Evolutionary conservation across 352 stramenopile genomes (phyloP).

Genomic region (Peronospora farinosa): DNA sequence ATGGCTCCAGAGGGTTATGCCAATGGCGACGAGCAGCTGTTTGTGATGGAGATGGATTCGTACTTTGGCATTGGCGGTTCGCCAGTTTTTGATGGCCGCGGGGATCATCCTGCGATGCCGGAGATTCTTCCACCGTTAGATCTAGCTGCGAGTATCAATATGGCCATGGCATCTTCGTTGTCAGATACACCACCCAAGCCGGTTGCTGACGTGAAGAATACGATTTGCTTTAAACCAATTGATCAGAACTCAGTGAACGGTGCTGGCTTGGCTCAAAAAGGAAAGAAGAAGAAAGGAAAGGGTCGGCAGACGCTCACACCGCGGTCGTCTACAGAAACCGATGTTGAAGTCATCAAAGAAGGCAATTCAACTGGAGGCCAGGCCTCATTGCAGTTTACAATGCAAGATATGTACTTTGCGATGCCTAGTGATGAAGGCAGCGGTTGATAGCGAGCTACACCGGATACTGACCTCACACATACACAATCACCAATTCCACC

Average conservation of each 20-base stretch:
- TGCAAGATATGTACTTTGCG: conserved; percentile 80
- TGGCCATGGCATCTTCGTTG: conserved; percentile 69
- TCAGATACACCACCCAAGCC: conserved; percentile 30
- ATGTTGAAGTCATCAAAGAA: conserved; percentile 24
- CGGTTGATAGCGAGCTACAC: conserved; percentile 9
- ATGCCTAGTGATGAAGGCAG: conserved; percentile 36
- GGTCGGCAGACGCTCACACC: conserved; percentile 18
- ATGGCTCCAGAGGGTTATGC: conserved; percentile 25
- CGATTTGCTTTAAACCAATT: conserved; percentile 26
- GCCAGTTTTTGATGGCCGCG: conserved; percentile 55
- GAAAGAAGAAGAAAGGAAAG: conserved; percentile 40
- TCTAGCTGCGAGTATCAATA: conserved; percentile 61
- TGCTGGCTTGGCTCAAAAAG: conserved; percentile 23
- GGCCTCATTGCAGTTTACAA: conserved; percentile 57
- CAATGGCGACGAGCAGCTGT: conserved; percentile 63
- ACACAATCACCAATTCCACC: conserved; percentile 8
- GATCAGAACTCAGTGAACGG: conserved; percentile 17
- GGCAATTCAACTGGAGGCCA: conserved; percentile 19
- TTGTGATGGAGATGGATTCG: conserved; percentile 83
- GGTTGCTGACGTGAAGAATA: conserved; percentile 31
- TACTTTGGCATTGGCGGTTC: conserved; percentile 81
- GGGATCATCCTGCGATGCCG: conserved; percentile 16
- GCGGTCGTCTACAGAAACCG: conserved; percentile 12
- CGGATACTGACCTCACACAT: conserved; percentile 14
- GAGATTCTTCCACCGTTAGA: conserved; percentile 54